Evolutionary conservation across 345 rosid genomes (phyloP).

Genomic region (Linum trigynum): DNA sequence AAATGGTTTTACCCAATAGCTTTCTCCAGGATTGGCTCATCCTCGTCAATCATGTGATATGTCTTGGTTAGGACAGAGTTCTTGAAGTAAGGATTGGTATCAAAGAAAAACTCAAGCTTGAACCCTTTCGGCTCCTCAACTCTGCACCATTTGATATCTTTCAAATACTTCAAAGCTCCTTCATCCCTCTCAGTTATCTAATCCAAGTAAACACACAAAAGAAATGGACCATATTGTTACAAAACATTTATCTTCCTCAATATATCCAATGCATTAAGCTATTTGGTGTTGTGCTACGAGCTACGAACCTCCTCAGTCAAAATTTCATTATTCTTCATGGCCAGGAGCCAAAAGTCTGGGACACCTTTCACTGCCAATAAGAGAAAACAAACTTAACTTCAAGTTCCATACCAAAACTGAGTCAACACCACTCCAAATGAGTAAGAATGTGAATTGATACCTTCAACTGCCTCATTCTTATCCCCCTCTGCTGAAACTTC

Average conservation of each 20-base stretch:
- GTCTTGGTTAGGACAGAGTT: slow-evolving; percentile 21
- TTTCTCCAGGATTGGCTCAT: slow-evolving; percentile 18
- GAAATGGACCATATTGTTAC: no score
- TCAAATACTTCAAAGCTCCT: slow-evolving; percentile 22
- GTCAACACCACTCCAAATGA: neutral
- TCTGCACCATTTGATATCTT: slow-evolving; percentile 22
- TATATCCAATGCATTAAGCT: neutral
- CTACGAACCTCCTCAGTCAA: slow-evolving; percentile 65
- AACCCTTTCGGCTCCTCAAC: slow-evolving; percentile 21
- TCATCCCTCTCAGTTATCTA: slow-evolving; percentile 26
- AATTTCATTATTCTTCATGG: slow-evolving; percentile 93
- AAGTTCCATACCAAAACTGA: neutral
- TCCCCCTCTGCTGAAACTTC: slow-evolving; percentile 44
- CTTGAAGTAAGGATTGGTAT: slow-evolving; percentile 24
- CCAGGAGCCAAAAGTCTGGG: slow-evolving; percentile 88
- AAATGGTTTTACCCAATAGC: slow-evolving; percentile 20
- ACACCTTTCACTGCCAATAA: slow-evolving; percentile 70
- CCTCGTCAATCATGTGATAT: slow-evolving; percentile 25
- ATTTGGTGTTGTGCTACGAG: neutral
- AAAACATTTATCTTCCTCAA: neutral
- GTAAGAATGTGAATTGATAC: slow-evolving; percentile 21
- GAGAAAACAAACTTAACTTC: slow-evolving; percentile 13
- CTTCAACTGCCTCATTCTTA: slow-evolving; percentile 38
- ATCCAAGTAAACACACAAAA: neutral
- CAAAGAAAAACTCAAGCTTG: slow-evolving; percentile 26